These are phyloP conservation scores for Cercospora brassicicola DNA, from an alignment of 2,329 filamentous ascomycete genomes.

Conservation along the genomic window DNA sequence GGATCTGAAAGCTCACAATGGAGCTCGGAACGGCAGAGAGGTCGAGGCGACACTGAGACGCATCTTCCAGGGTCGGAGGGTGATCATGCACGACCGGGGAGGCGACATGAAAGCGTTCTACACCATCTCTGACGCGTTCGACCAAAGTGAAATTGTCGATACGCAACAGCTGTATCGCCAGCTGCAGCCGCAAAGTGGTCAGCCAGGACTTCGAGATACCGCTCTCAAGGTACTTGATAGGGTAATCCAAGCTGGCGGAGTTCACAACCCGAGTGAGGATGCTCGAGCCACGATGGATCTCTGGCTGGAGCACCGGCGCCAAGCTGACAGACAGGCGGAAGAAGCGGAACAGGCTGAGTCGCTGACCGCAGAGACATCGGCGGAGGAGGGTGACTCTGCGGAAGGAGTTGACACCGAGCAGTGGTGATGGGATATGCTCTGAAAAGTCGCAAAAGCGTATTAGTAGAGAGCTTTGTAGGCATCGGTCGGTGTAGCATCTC, in stretches of 20 bases:
- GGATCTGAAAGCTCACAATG: background rate
- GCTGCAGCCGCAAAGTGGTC: background rate
- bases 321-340: background rate
- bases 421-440: background rate
- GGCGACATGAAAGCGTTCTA: background rate
- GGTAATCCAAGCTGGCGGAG: constrained; percentile 7
- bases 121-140: background rate
- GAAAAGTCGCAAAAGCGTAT: background rate
- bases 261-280: constrained; percentile 20
- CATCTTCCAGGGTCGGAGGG: background rate
- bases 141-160: background rate
- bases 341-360: background rate
- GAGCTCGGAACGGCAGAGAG: background rate
- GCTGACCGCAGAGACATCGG: background rate
- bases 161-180: background rate
- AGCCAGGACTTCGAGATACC: background rate
- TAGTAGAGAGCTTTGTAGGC: background rate
- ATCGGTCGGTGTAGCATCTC: background rate
- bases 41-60: background rate
- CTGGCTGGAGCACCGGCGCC: background rate
- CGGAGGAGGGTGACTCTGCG: background rate
- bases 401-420: background rate
- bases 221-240: background rate
- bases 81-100: background rate
- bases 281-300: constrained; percentile 21